Evolutionary conservation across 2,329 filamentous ascomycete species (phyloP).

Genomic region (Mariannaea elegans): DNA sequence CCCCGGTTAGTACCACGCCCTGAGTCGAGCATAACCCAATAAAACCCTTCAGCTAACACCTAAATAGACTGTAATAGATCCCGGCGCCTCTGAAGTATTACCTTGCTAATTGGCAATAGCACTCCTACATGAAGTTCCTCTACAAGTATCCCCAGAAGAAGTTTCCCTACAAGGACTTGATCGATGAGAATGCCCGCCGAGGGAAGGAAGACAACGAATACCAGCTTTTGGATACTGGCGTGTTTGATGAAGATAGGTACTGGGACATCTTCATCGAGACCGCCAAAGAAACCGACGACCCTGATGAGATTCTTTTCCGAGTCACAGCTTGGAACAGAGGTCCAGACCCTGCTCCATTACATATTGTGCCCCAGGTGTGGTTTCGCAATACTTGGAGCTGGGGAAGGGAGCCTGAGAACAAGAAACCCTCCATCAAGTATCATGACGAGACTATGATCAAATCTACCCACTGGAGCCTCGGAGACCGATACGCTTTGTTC

Average conservation of each 20-base stretch:
- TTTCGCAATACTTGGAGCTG: conserved; percentile 98
- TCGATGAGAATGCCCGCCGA: conserved; percentile 83
- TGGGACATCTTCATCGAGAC: conserved; percentile 98
- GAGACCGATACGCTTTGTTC: conserved; percentile 83
- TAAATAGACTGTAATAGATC: conserved; percentile 54
- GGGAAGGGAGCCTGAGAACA: conserved; percentile 79
- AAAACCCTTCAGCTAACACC: conserved; percentile 33
- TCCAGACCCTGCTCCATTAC: conserved; percentile 86
- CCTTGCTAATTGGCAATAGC: conserved; percentile 58
- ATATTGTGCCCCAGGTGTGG: conserved; percentile 95
- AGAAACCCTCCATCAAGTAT: conserved; percentile 81
- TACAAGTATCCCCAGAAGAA: conserved; percentile 95
- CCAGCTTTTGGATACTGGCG: conserved; percentile 87
- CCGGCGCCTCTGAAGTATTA: neutral
- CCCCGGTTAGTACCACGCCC: conserved; percentile 63
- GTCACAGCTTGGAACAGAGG: conserved; percentile 97
- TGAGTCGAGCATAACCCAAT: neutral
- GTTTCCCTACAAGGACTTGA: conserved; percentile 90
- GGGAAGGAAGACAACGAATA: conserved; percentile 84
- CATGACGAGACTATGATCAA: conserved; percentile 73
- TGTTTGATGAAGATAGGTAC: conserved; percentile 89
- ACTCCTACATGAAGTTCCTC: conserved; percentile 98
- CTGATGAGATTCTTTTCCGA: conserved; percentile 91
- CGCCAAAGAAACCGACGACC: conserved; percentile 91
- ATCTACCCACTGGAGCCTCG: conserved; percentile 82